These are phyloP conservation scores for Solanum hybrid DNA, from an alignment of 305 asterid species.

Conservation along the genomic window DNA sequence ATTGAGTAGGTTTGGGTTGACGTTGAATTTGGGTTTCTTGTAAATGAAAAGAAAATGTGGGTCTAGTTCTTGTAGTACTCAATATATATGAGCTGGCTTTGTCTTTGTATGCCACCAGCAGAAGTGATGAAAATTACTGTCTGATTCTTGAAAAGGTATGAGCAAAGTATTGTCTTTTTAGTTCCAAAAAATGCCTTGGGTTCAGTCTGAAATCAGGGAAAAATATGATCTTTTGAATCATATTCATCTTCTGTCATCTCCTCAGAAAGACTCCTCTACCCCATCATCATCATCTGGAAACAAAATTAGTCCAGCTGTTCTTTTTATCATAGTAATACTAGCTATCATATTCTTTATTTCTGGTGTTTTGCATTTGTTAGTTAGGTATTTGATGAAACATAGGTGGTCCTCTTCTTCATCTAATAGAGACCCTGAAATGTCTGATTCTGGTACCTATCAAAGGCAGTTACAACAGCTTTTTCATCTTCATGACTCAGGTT, in stretches of 20 bases:
- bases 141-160: background rate
- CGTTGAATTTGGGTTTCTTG: conserved; percentile 15
- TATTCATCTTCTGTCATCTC: background rate
- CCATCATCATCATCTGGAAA: conserved; percentile 23
- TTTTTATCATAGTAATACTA: conserved; percentile 35
- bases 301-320: conserved; percentile 39
- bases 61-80: conserved; percentile 14
- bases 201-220: conserved; percentile 12
- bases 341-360: conserved; percentile 42
- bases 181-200: conserved; percentile 30
- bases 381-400: conserved; percentile 34
- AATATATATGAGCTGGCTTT: conserved; percentile 17
- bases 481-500: conserved; percentile 71
- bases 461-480: conserved; percentile 81
- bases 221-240: background rate
- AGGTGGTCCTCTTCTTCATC: conserved; percentile 25
- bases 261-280: background rate
- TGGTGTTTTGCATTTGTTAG: conserved; percentile 40
- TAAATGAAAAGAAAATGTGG: conserved; percentile 14
- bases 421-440: conserved; percentile 27
- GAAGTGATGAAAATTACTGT: background rate
- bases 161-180: conserved; percentile 16
- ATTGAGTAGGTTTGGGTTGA: background rate
- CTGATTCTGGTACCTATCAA: conserved; percentile 52
- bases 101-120: background rate